Evolutionary conservation across 495 filamentous ascomycete genomes (phyloP).

Genomic region (Penicillium longicatenatum): DNA sequence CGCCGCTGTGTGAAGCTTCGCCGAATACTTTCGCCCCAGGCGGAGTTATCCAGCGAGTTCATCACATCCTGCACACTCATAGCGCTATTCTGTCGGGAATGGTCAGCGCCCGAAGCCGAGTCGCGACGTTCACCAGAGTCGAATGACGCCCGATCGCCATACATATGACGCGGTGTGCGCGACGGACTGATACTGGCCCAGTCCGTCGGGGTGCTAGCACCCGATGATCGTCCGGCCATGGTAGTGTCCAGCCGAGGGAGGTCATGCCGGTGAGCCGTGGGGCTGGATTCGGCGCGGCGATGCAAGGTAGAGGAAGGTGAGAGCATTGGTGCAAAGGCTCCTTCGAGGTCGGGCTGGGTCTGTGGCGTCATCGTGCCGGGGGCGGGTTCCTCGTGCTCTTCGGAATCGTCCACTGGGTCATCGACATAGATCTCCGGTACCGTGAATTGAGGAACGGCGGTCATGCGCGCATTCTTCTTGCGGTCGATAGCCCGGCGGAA

Average conservation of each 20-base stretch:
- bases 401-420: slow-evolving; percentile 50
- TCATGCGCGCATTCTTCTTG: slow-evolving; percentile 72
- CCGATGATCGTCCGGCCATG: slow-evolving; percentile 31
- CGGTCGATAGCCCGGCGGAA: slow-evolving; percentile 73
- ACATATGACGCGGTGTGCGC: slow-evolving; percentile 38
- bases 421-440: slow-evolving; percentile 93
- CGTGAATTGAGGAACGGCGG: slow-evolving; percentile 72
- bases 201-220: slow-evolving; percentile 39
- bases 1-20: slow-evolving; percentile 81
- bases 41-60: slow-evolving; percentile 79
- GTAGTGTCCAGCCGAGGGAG: slow-evolving; percentile 48
- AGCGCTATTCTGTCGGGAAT: slow-evolving; percentile 57
- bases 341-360: slow-evolving; percentile 21
- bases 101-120: slow-evolving; percentile 17
- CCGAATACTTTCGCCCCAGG: slow-evolving; percentile 90
- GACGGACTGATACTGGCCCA: slow-evolving; percentile 50
- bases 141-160: slow-evolving; percentile 33
- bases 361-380: slow-evolving; percentile 25
- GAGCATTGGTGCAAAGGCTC: slow-evolving; percentile 31
- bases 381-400: slow-evolving; percentile 23
- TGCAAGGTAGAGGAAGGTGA: slow-evolving; percentile 39
- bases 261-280: slow-evolving; percentile 20
- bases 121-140: slow-evolving; percentile 26
- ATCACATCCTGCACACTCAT: slow-evolving; percentile 79
- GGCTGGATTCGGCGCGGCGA: slow-evolving; percentile 30